A percentile compares a stretch with the other conserved stretches of the same genome.
Evolutionary conservation across 2,329 filamentous ascomycete genomes (phyloP).

Genomic region (Monosporascus sp.): DNA sequence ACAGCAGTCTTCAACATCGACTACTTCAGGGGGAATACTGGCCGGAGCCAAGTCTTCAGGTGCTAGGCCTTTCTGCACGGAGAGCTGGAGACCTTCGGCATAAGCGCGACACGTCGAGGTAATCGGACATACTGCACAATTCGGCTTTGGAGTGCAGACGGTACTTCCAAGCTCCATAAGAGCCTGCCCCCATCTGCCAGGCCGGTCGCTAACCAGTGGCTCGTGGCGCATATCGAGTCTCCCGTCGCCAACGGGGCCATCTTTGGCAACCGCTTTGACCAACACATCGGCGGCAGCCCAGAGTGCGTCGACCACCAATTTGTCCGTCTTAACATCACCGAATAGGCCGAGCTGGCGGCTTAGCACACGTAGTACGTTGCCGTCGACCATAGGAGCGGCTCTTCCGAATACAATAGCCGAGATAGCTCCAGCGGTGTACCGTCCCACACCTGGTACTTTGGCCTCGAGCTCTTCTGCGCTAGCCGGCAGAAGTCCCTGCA

Average conservation of each 20-base stretch:
- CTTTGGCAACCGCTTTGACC: conserved; percentile 44
- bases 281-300: conserved; percentile 55
- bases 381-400: conserved; percentile 57
- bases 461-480: conserved; percentile 40
- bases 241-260: conserved; percentile 19
- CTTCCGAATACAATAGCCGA: conserved; percentile 58
- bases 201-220: conserved; percentile 37
- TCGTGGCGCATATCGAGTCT: conserved; percentile 7
- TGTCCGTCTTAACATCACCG: conserved; percentile 53
- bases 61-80: conserved; percentile 13
- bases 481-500: conserved; percentile 46
- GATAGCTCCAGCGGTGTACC: conserved; percentile 59
- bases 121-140: conserved; percentile 48
- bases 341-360: conserved; percentile 55
- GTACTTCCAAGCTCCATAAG: conserved; percentile 63
- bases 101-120: conserved; percentile 47
- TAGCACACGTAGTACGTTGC: conserved; percentile 57
- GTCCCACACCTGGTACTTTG: conserved; percentile 53
- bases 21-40: not conserved
- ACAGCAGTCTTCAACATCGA: conserved; percentile 49
- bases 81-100: conserved; percentile 37
- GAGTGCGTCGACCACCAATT: conserved; percentile 44
- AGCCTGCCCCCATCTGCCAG: conserved; percentile 59
- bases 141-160: conserved; percentile 54
- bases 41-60: conserved; percentile 3